These are phyloP conservation scores for Yamadazyma spencermartinsiae DNA, from an alignment of 1,139 yeast genomes.

Conservation along the genomic window DNA sequence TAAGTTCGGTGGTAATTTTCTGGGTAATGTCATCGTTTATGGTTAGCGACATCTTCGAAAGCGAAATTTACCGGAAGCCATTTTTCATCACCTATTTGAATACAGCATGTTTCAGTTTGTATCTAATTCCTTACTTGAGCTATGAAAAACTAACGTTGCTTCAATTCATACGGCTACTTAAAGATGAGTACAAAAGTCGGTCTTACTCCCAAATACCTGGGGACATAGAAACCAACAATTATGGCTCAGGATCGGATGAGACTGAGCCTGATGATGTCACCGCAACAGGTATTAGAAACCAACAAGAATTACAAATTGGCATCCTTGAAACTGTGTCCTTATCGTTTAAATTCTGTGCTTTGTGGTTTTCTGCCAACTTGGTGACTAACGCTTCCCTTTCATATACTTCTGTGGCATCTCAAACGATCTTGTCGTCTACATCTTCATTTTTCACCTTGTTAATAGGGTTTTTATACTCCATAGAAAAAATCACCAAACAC, in stretches of 20 bases:
- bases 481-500: slow-evolving; percentile 64
- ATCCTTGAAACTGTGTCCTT: slow-evolving; percentile 54
- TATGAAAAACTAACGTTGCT: slow-evolving; percentile 20
- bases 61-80: slow-evolving; percentile 79
- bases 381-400: slow-evolving; percentile 84
- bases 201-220: not conserved
- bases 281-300: not conserved
- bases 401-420: slow-evolving; percentile 90
- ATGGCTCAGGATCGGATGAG: slow-evolving; percentile 20
- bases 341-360: slow-evolving; percentile 76
- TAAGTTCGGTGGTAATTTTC: slow-evolving; percentile 71
- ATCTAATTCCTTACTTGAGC: slow-evolving; percentile 63
- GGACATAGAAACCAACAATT: slow-evolving; percentile 16
- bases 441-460: slow-evolving; percentile 89
- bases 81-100: slow-evolving; percentile 88
- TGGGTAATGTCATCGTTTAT: slow-evolving; percentile 90
- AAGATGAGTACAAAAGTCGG: slow-evolving; percentile 21
- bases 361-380: slow-evolving; percentile 90
- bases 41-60: slow-evolving; percentile 70
- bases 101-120: slow-evolving; percentile 80
- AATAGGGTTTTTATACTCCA: slow-evolving; percentile 70
- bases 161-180: slow-evolving; percentile 25
- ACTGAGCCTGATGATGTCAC: not conserved
- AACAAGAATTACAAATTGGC: slow-evolving; percentile 25
- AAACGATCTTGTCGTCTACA: slow-evolving; percentile 88